A percentile compares a stretch with the other conserved stretches of the same genome.
Conservation (phyloP, 2,329 filamentous ascomycete species). For the Alternaria rosae region DNA sequence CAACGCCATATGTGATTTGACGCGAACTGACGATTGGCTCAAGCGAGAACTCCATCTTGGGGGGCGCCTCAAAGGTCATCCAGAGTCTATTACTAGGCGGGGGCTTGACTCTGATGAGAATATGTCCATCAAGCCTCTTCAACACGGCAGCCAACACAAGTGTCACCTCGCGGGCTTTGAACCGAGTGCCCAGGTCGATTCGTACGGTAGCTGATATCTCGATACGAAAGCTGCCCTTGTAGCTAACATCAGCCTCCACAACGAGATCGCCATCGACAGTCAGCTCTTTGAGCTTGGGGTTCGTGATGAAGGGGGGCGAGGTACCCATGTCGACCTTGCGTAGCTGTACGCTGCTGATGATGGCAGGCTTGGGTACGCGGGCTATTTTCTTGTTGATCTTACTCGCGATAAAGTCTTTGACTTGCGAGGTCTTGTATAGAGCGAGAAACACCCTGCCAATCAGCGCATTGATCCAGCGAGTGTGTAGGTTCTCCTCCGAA, state of each 20-base stretch:
- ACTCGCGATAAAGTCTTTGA: constrained; percentile 78
- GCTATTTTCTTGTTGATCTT: constrained; percentile 98
- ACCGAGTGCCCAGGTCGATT: constrained; percentile 85
- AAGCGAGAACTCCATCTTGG: constrained; percentile 91
- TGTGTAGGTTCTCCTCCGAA: constrained; percentile 88
- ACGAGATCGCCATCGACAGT: constrained; percentile 91
- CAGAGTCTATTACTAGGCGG: constrained; percentile 96
- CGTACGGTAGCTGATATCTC: constrained; percentile 93
- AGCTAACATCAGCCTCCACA: constrained; percentile 85
- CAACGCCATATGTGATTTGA: constrained; percentile 93
- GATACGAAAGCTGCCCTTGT: constrained; percentile 86
- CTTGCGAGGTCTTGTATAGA: constrained; percentile 81
- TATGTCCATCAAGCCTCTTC: constrained; percentile 84
- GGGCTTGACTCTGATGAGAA: constrained; percentile 87
- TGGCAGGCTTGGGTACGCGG: constrained; percentile 87
- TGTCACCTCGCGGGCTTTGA: constrained; percentile 90
- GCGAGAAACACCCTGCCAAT: constrained; percentile 88
- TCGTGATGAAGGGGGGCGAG: constrained; percentile 85
- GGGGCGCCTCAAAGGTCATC: constrained; percentile 93
- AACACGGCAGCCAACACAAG: constrained; percentile 85
- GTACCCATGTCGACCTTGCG: constrained; percentile 86
- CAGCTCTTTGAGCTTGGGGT: constrained; percentile 84
- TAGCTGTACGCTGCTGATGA: constrained; percentile 85
- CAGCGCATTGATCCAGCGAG: constrained; percentile 91
- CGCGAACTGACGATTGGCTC: constrained; percentile 94